phyloP scores from a whole-genome alignment of 257 asterid genomes.

The Ligustrum vulgare region DNA sequence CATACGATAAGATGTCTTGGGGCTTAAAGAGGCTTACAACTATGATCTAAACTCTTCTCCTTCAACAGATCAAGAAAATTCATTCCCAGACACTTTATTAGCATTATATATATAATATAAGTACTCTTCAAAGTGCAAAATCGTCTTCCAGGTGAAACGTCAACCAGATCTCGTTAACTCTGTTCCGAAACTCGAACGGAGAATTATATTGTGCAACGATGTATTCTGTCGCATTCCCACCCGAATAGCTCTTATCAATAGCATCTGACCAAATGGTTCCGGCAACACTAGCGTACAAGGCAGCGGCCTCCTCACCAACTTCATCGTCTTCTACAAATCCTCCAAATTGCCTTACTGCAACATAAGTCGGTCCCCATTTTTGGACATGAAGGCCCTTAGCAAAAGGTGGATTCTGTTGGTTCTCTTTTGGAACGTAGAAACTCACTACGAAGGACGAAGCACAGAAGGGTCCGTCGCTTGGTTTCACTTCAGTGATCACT shows the following conservation, averaged over 20 bases:
- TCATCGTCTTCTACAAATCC: slow-evolving; percentile 61
- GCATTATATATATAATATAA: neutral
- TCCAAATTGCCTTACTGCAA: slow-evolving; percentile 70
- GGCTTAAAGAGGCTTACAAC: neutral
- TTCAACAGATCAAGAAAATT: neutral
- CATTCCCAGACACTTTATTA: neutral
- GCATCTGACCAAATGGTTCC: slow-evolving; percentile 69
- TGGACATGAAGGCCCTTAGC: slow-evolving; percentile 62
- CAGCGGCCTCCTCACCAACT: slow-evolving; percentile 66
- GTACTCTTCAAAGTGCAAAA: neutral
- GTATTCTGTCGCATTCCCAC: slow-evolving; percentile 43
- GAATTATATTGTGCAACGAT: slow-evolving; percentile 81
- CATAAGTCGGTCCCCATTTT: slow-evolving; percentile 60
- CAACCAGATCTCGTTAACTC: slow-evolving; percentile 86
- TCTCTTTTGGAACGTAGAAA: slow-evolving; percentile 68
- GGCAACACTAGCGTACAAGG: slow-evolving; percentile 45
- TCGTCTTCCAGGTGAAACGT: slow-evolving; percentile 42
- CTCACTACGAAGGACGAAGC: slow-evolving; percentile 67
- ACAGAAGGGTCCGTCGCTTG: slow-evolving; percentile 88
- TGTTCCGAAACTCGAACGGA: slow-evolving; percentile 64
- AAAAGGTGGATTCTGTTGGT: slow-evolving; percentile 69
- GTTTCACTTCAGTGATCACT: slow-evolving; percentile 63
- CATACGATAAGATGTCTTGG: neutral
- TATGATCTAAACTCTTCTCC: neutral
- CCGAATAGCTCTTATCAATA: slow-evolving; percentile 43